These are phyloP conservation scores for Thalassiosira allenii DNA, from an alignment of 352 stramenopile species.

Conservation along the genomic window DNA sequence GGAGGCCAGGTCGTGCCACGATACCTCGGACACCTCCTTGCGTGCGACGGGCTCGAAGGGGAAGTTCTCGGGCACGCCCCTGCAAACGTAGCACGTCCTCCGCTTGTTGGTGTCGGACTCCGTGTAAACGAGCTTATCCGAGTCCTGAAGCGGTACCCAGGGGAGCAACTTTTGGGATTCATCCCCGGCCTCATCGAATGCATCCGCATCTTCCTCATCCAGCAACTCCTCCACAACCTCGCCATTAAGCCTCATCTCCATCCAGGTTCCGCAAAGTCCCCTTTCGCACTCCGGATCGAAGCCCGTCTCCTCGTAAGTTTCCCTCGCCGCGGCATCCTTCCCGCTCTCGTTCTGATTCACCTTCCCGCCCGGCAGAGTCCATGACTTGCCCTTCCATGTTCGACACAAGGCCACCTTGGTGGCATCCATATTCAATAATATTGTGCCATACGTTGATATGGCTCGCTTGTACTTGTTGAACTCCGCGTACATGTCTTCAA, in stretches of 20 bases:
- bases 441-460: constrained; percentile 94
- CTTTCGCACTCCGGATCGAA: constrained; percentile 80
- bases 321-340: constrained; percentile 89
- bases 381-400: constrained; percentile 92
- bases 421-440: constrained; percentile 89
- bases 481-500: constrained; percentile 92
- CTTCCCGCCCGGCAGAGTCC: constrained; percentile 94
- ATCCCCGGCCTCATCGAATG: neutral
- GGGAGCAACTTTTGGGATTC: constrained; percentile 67
- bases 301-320: constrained; percentile 89
- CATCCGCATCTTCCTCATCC: neutral
- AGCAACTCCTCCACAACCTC: constrained; percentile 32
- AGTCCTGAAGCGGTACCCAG: constrained; percentile 87
- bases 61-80: constrained; percentile 91
- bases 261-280: constrained; percentile 49
- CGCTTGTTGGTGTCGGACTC: constrained; percentile 80
- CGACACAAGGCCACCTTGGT: constrained; percentile 92
- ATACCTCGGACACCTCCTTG: constrained; percentile 94
- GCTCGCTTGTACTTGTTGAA: constrained; percentile 94
- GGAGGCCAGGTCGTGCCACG: constrained; percentile 91
- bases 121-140: constrained; percentile 86
- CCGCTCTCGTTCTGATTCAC: constrained; percentile 95
- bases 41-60: constrained; percentile 92
- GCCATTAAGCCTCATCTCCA: constrained; percentile 11
- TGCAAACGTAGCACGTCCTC: constrained; percentile 88